Percentiles rank a stretch among this genome's conserved stretches.
phyloP scores from a whole-genome alignment of 2,329 filamentous ascomycete genomes.

The Ceratocystis papillata region DNA sequence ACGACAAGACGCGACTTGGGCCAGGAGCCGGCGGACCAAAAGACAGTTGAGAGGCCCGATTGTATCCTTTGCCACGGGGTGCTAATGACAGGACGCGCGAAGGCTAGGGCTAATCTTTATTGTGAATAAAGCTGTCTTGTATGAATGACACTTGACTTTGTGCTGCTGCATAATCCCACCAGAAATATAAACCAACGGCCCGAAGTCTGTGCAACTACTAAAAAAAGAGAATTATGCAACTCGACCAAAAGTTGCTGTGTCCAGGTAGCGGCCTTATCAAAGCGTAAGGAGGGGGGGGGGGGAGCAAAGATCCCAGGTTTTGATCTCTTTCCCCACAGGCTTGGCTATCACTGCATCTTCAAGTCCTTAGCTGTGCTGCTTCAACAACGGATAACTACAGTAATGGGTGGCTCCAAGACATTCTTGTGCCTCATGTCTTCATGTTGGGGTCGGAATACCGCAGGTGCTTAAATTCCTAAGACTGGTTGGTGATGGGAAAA shows the following conservation, averaged over 20 bases:
- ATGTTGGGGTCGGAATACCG: background rate
- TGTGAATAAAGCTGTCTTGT: background rate
- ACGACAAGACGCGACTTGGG: background rate
- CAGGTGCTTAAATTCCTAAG: background rate
- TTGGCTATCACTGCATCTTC: background rate
- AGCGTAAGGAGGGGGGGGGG: background rate
- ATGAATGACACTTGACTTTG: background rate
- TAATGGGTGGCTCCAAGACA: background rate
- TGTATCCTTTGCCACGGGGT: background rate
- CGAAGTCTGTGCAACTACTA: conserved; percentile 6
- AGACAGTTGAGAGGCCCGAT: no score
- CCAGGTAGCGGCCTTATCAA: background rate
- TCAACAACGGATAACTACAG: background rate
- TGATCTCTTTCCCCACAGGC: background rate
- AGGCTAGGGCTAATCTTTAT: background rate
- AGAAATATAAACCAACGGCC: background rate
- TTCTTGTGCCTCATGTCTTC: conserved; percentile 6
- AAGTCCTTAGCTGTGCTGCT: background rate
- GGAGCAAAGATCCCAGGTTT: background rate
- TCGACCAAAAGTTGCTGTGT: background rate
- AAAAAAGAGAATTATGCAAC: background rate
- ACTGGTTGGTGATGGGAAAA: background rate
- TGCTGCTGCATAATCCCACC: background rate
- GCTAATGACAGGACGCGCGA: background rate
- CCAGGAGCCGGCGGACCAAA: no score